Evolutionary conservation across 805 yeast species (phyloP), one percentile per base, ranked within the genome.

Genomic region (Myxozyma melibiosi): DNA sequence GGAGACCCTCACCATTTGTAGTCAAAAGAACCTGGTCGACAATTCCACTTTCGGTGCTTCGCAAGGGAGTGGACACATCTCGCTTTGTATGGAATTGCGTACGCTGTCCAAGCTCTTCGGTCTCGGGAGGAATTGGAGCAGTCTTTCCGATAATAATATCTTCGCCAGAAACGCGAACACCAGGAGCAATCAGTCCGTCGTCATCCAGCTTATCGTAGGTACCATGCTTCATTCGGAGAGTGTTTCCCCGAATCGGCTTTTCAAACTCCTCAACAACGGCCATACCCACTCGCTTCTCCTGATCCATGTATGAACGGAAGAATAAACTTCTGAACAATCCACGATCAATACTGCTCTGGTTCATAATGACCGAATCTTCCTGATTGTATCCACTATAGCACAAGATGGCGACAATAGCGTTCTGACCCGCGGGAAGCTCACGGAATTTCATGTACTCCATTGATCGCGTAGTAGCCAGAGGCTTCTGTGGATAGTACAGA

Each of bases 281-380:
- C 95, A 95, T 95, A 76, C 99, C 99, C 68, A 90, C 92, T 72
- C 97, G 85, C 75, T 96, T 88, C 73, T 94, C 99, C 75, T 92
- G 96, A 73, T 94, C 99, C 96, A 92, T 91, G 73, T 94, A 94
- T 1, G 98, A 89, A 73, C 99, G 82, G 80, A 91, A 94, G 77
- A 92, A 94, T 70, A 94, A 79, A 9, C 97, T 90, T 75, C 99
- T 80, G 80, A 94, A 94, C 68, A 94, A 78, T 55, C 99, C 99
- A 70, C 98, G 81, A 74, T 94, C 99, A 71, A 94, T 94, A 35
- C 96, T 88, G 9, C 96, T 86, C 78, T 94, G 99, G 74, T 94
- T 94, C 99, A 94, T 94, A 78, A 94, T 94, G 94, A 94, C 90
- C 40, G 99, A 94, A 86, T 94, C 99, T 86, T 94, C 99, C 80